These are phyloP conservation scores for Streptanthus diversifolius DNA, from an alignment of 345 rosid species.

Conservation along the genomic window DNA sequence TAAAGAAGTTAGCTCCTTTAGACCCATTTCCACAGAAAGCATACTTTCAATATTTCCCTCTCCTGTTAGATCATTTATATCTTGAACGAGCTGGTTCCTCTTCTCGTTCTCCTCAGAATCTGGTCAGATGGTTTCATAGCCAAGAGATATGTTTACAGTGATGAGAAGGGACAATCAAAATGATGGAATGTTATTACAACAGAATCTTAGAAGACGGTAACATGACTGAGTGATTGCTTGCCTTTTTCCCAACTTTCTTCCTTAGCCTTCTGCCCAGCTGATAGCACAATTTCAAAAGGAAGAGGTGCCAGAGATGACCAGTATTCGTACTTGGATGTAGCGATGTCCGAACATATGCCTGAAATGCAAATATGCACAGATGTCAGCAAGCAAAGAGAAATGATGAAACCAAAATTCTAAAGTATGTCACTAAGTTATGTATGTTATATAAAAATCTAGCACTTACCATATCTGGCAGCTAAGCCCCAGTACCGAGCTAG, in stretches of 20 bases:
- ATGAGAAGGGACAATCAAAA: constrained; percentile 5
- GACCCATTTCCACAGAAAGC: constrained; percentile 99
- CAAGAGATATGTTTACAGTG: background rate
- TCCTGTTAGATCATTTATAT: constrained; percentile 84
- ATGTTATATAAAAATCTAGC: background rate
- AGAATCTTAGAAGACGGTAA: constrained; percentile 7
- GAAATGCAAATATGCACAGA: constrained; percentile 27
- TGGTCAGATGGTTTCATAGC: constrained; percentile 27
- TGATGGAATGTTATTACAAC: background rate
- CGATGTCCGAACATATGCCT: constrained; percentile 96
- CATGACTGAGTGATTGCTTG: constrained; percentile 32
- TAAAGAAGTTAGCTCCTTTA: constrained; percentile 81
- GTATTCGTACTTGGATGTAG: constrained; percentile 79
- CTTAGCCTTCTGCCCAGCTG: constrained; percentile 98
- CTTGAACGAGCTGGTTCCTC: constrained; percentile 60
- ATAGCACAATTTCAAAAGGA: constrained; percentile 93
- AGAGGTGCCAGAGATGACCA: constrained; percentile 99
- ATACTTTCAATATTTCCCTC: constrained; percentile 98
- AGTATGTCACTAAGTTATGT: background rate
- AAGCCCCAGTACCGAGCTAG: constrained; percentile 99
- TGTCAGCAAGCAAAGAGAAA: constrained; percentile 5
- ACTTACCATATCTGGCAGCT: constrained; percentile 84
- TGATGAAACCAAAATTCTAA: background rate
- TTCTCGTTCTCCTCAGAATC: constrained; percentile 66
- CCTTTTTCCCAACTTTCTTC: constrained; percentile 77